phyloP scores from a whole-genome alignment of 352 stramenopile genomes.

The Phytophthora brassicae region DNA sequence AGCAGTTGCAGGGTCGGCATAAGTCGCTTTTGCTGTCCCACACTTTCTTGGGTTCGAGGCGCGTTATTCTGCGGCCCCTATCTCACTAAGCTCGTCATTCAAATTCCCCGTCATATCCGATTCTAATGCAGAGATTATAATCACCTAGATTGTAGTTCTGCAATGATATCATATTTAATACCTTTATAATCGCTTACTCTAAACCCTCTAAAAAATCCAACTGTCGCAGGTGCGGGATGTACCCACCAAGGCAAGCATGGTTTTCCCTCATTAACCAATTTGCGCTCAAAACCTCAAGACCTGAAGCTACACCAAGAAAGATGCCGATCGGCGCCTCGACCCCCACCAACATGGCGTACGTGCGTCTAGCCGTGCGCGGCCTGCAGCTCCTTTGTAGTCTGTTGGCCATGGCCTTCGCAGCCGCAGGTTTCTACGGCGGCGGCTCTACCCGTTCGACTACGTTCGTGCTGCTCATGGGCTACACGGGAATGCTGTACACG shows the following conservation, averaged over 20 bases:
- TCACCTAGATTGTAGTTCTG: no score
- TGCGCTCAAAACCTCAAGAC: background rate
- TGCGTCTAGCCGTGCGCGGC: constrained; percentile 38
- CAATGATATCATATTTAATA: no score
- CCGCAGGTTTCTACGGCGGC: constrained; percentile 31
- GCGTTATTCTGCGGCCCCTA: no score
- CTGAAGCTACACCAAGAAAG: no score
- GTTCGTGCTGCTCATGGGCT: constrained; percentile 63
- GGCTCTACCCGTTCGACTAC: constrained; percentile 30
- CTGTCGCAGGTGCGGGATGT: constrained; percentile 19
- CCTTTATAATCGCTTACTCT: no score
- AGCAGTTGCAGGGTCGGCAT: constrained; percentile 2
- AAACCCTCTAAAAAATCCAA: no score
- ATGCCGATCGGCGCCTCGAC: constrained; percentile 26
- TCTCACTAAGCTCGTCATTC: no score
- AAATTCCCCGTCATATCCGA: no score
- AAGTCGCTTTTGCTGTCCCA: constrained; percentile 29
- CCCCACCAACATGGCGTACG: constrained; percentile 33
- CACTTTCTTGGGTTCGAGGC: constrained; percentile 27
- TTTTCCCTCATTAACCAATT: constrained; percentile 19
- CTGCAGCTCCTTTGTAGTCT: constrained; percentile 64
- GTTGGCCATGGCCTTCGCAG: constrained; percentile 49
- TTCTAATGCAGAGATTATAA: no score
- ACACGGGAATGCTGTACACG: constrained; percentile 62
- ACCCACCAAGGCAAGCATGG: background rate